These are phyloP conservation scores for Rhodosporidiobolus odoratus DNA, from an alignment of 768 basidiomycete genomes.

Conservation along the genomic window DNA sequence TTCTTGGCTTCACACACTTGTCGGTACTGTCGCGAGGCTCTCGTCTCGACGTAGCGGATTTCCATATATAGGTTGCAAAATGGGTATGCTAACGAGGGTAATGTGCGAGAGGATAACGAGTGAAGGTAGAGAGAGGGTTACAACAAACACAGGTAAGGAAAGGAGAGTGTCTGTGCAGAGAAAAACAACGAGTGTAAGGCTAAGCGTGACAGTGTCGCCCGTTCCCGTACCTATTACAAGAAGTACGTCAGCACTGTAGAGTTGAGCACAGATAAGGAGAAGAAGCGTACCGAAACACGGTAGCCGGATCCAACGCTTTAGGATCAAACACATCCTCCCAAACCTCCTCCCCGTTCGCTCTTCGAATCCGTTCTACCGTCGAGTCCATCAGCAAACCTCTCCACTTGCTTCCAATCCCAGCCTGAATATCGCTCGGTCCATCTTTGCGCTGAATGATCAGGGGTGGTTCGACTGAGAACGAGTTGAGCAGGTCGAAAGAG, in stretches of 20 bases:
- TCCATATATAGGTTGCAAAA: no score
- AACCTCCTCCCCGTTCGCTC: constrained; percentile 11
- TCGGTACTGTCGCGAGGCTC: no score
- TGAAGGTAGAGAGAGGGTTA: not conserved
- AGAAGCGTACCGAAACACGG: constrained; percentile 23
- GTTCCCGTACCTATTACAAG: not conserved
- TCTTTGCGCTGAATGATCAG: constrained; percentile 44
- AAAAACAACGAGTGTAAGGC: not conserved
- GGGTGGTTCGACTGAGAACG: constrained; percentile 42
- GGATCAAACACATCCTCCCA: constrained; percentile 25
- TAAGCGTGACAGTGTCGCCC: not conserved
- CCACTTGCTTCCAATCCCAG: constrained; percentile 36
- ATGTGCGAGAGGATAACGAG: not conserved
- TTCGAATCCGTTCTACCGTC: constrained; percentile 30
- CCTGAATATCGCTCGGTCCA: constrained; percentile 38
- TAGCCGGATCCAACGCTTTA: constrained; percentile 27
- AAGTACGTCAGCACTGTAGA: not conserved
- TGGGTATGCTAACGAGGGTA: no score
- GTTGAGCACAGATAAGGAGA: not conserved
- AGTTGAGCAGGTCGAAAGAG: constrained; percentile 26
- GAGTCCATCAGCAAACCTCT: constrained; percentile 33
- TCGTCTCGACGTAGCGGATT: no score
- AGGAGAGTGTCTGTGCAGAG: not conserved
- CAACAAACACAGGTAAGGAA: not conserved
- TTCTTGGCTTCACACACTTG: no score